Percentiles rank a stretch among this genome's conserved stretches.
phyloP scores from a whole-genome alignment of 2,329 filamentous ascomycete species.

The Penicillium brevicompactum region DNA sequence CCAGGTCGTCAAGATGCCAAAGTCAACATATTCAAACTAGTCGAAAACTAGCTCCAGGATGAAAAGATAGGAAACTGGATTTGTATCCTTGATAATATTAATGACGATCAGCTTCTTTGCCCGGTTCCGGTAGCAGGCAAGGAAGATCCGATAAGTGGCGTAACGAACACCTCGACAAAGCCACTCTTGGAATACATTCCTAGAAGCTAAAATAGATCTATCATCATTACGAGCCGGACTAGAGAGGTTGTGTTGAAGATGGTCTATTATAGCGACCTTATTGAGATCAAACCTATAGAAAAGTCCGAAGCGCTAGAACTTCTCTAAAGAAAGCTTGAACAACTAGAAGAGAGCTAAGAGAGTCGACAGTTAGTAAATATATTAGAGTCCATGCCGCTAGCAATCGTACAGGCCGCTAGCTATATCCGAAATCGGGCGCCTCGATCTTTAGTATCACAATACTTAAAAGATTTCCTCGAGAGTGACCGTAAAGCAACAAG shows the following conservation, averaged over 20 bases:
- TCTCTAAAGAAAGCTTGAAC: constrained; percentile 31
- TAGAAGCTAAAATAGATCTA: constrained; percentile 11
- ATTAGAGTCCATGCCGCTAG: constrained; percentile 34
- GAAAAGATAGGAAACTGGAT: constrained; percentile 23
- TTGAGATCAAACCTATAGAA: constrained; percentile 23
- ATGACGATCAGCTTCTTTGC: constrained; percentile 21
- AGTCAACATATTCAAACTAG: constrained; percentile 34
- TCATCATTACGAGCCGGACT: constrained; percentile 20
- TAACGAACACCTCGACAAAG: not conserved
- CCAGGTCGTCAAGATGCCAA: constrained; percentile 31
- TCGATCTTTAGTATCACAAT: constrained; percentile 11
- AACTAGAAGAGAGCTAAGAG: not conserved
- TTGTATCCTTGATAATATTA: constrained; percentile 29
- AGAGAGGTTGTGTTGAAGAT: constrained; percentile 11
- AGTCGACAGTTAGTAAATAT: not conserved
- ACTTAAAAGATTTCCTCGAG: constrained; percentile 32
- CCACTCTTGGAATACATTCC: constrained; percentile 21
- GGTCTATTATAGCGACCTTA: constrained; percentile 12
- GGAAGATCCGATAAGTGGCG: not conserved
- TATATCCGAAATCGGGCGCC: constrained; percentile 26
- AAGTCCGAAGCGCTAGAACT: constrained; percentile 30
- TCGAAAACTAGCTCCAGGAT: constrained; percentile 25
- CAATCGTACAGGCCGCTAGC: constrained; percentile 32
- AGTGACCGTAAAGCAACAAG: constrained; percentile 30
- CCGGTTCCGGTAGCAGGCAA: not conserved